phyloP scores from a whole-genome alignment of 768 basidiomycete species.

The Suillus weaverae region DNA sequence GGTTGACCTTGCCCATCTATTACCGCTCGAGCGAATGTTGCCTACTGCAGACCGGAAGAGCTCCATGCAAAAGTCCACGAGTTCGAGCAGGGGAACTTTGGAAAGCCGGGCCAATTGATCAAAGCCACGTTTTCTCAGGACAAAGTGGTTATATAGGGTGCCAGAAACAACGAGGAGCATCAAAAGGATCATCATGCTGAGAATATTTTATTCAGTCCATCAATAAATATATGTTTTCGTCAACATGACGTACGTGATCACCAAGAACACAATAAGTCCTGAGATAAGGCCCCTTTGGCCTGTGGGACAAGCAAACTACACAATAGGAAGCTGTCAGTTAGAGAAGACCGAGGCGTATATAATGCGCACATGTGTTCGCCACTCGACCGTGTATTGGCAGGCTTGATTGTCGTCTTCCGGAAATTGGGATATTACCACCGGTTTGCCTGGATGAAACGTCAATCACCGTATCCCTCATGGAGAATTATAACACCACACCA shows the following conservation, averaged over 20 bases:
- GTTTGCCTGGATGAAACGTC: conserved; percentile 37
- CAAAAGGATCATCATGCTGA: conserved; percentile 55
- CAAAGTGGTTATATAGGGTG: conserved; percentile 76
- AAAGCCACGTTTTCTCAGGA: conserved; percentile 67
- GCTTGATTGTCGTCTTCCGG: conserved; percentile 57
- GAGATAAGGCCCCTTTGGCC: conserved; percentile 51
- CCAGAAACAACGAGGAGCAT: conserved; percentile 67
- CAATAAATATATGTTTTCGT: not conserved
- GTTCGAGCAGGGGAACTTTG: conserved; percentile 23
- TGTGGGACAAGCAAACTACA: conserved; percentile 71
- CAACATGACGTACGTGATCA: conserved; percentile 52
- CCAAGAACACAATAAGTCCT: conserved; percentile 56
- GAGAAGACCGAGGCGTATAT: not conserved
- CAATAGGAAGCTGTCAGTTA: not conserved
- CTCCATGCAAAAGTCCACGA: conserved; percentile 22
- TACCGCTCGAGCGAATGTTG: conserved; percentile 13
- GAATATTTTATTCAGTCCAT: not conserved
- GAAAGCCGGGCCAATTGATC: conserved; percentile 73
- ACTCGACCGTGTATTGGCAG: conserved; percentile 84
- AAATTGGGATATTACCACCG: conserved; percentile 63
- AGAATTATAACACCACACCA: conserved; percentile 33
- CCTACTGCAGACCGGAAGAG: conserved; percentile 17
- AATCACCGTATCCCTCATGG: not conserved
- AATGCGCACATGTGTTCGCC: conserved; percentile 70
- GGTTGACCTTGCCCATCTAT: conserved; percentile 17